Evolutionary conservation across 768 basidiomycete species (phyloP).

Genomic region (Sutorius australiensis): DNA sequence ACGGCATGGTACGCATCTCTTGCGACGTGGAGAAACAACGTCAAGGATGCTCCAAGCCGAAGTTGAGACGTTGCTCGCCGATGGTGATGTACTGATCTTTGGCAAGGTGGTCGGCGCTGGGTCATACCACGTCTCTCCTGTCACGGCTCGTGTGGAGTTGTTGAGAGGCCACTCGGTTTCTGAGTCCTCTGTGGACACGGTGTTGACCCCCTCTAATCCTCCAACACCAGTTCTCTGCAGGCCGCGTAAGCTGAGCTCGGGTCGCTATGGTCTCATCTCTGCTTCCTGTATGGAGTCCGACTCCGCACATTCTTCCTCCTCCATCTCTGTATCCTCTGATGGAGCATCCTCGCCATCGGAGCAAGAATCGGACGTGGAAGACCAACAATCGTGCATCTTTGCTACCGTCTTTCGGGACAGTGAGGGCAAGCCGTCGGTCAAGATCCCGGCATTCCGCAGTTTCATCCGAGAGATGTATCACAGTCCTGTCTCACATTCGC

Average conservation of each 20-base stretch:
- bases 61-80: conserved; percentile 50
- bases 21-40: conserved; percentile 46
- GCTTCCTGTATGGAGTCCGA: conserved; percentile 27
- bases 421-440: conserved; percentile 18
- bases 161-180: conserved; percentile 22
- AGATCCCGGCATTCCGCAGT: conserved; percentile 32
- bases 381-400: conserved; percentile 31
- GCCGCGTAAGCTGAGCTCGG: conserved; percentile 40
- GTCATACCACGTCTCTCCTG: conserved; percentile 56
- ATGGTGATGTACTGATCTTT: conserved; percentile 73
- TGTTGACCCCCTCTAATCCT: conserved; percentile 17
- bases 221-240: conserved; percentile 29
- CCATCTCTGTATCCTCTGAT: conserved; percentile 39
- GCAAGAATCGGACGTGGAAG: conserved; percentile 55
- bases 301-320: conserved; percentile 34
- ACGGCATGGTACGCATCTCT: conserved; percentile 73
- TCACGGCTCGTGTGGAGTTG: conserved; percentile 59
- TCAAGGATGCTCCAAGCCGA: conserved; percentile 52
- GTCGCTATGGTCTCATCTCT: conserved; percentile 58
- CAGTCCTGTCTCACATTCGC: conserved; percentile 5
- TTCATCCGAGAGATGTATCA: conserved; percentile 30
- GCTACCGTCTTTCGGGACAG: conserved; percentile 9
- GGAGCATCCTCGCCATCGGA: conserved; percentile 30
- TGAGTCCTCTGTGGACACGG: conserved; percentile 17
- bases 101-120: conserved; percentile 71